Evolutionary conservation across 352 stramenopile genomes (phyloP).

Genomic region (Aphanomyces cochlioides): DNA sequence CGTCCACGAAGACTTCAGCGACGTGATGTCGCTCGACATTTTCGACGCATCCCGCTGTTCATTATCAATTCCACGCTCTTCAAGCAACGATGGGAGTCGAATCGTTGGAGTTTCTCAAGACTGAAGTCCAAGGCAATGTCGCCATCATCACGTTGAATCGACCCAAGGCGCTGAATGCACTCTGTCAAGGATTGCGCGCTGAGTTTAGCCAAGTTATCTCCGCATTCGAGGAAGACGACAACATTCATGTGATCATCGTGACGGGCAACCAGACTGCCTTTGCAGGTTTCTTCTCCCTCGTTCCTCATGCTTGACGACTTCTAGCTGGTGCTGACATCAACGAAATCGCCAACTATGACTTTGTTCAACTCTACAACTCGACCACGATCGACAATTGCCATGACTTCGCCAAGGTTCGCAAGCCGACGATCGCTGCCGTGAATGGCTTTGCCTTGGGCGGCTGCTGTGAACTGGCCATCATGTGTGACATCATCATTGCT

Average conservation of each 20-base stretch:
- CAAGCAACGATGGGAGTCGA: conserved; percentile 13
- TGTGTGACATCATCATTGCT: conserved; percentile 98
- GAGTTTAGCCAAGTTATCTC: conserved; percentile 93
- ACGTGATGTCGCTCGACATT: no score
- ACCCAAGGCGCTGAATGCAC: conserved; percentile 96
- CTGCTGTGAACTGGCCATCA: conserved; percentile 98
- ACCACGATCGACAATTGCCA: conserved; percentile 98
- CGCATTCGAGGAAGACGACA: conserved; percentile 90
- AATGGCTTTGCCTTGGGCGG: conserved; percentile 98
- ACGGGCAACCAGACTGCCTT: conserved; percentile 96
- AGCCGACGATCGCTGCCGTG: conserved; percentile 95
- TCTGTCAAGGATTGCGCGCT: conserved; percentile 92
- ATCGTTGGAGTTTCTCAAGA: conserved; percentile 84
- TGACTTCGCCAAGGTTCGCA: conserved; percentile 92
- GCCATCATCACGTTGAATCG: conserved; percentile 95
- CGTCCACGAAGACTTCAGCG: no score
- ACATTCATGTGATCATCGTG: conserved; percentile 94
- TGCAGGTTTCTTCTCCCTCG: conserved; percentile 48
- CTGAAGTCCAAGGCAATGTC: conserved; percentile 86
- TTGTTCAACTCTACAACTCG: conserved; percentile 89
- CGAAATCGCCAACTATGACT: conserved; percentile 92
- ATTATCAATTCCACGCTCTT: no score
- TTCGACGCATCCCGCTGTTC: no score
- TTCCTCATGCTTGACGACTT: conserved; percentile 1
- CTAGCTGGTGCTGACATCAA: conserved; percentile 94